These are phyloP conservation scores for Arabidopsis suecica DNA, from an alignment of 345 rosid genomes.

Conservation along the genomic window DNA sequence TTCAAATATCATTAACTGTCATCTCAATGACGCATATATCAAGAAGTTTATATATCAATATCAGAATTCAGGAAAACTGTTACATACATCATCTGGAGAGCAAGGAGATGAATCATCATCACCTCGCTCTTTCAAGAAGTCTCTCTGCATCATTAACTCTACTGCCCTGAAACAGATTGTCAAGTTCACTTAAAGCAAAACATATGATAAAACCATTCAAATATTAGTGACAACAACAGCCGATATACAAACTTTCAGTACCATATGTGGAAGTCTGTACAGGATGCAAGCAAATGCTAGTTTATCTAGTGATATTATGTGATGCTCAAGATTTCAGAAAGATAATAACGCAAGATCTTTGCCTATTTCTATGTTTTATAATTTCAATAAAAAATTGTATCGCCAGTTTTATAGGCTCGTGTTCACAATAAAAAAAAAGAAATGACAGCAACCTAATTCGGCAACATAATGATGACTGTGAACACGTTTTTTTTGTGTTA, in stretches of 20 bases:
- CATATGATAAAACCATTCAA: slow-evolving; percentile 1
- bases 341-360: background rate
- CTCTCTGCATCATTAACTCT: slow-evolving; percentile 71
- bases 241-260: background rate
- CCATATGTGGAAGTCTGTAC: background rate
- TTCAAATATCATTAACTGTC: too few relatives aligned
- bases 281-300: slow-evolving; percentile 3
- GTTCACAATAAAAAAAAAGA: background rate
- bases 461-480: background rate
- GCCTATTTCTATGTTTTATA: background rate
- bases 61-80: background rate
- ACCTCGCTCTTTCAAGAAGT: slow-evolving; percentile 52
- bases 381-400: background rate
- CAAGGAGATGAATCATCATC: slow-evolving; percentile 49
- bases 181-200: slow-evolving; percentile 1
- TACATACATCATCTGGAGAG: slow-evolving; percentile 58
- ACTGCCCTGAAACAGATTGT: slow-evolving; percentile 64
- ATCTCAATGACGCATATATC: background rate
- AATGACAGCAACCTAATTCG: background rate
- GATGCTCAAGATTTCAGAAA: background rate
- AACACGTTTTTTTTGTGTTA: background rate
- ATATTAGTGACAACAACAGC: slow-evolving; percentile 5
- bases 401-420: background rate
- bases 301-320: background rate
- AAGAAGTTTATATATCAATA: background rate